These are phyloP conservation scores for Proliferodiscus dingleyae DNA, from an alignment of 2,329 filamentous ascomycete genomes.

Conservation along the genomic window DNA sequence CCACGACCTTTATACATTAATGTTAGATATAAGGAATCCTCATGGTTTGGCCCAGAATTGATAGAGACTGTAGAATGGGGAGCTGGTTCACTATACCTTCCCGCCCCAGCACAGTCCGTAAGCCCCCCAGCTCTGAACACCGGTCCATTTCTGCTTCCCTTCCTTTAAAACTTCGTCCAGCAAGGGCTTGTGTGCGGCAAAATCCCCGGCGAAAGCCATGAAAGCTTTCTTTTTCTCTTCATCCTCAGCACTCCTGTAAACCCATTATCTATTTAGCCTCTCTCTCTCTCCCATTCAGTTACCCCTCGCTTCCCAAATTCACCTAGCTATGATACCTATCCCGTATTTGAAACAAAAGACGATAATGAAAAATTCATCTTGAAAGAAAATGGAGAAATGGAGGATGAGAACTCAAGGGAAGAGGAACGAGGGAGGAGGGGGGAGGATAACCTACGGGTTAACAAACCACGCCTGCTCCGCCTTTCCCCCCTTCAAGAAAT, in stretches of 20 bases:
- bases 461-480: slow-evolving; percentile 41
- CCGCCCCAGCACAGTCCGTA: slow-evolving; percentile 29
- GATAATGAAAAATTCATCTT: no score
- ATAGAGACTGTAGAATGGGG: neutral
- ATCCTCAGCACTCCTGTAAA: neutral
- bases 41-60: neutral
- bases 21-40: neutral
- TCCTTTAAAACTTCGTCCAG: slow-evolving; percentile 29
- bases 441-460: slow-evolving; percentile 36
- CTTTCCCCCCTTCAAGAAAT: slow-evolving; percentile 70
- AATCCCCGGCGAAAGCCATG: slow-evolving; percentile 6
- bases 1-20: slow-evolving; percentile 14
- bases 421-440: slow-evolving; percentile 54
- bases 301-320: no score
- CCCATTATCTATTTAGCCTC: no score
- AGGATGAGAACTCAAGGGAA: no score
- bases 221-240: slow-evolving; percentile 2
- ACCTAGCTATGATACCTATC: no score
- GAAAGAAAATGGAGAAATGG: no score
- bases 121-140: slow-evolving; percentile 41
- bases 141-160: slow-evolving; percentile 42
- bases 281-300: no score
- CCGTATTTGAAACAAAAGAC: no score
- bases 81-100: slow-evolving; percentile 16
- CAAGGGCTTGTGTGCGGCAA: neutral